Evolutionary conservation across 352 stramenopile species (phyloP).

Genomic region (Phytophthora sansomeana): DNA sequence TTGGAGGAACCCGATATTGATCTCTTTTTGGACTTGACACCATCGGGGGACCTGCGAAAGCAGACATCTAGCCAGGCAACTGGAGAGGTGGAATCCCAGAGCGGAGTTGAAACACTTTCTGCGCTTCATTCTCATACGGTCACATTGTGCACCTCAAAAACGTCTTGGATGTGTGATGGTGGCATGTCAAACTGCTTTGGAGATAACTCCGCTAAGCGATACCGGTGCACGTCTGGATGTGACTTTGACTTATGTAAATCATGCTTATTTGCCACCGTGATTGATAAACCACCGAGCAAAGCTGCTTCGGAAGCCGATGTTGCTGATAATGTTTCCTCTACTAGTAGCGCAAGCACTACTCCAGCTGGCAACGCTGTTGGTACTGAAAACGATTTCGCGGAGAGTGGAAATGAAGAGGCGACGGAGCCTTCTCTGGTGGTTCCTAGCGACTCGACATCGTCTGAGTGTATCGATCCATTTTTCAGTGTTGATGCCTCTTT

Average conservation of each 20-base stretch:
- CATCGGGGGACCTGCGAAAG: conserved; percentile 23
- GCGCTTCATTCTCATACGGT: conserved; percentile 67
- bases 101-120: conserved; percentile 40
- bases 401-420: neutral
- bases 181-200: conserved; percentile 60
- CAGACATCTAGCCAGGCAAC: neutral
- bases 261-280: conserved; percentile 57
- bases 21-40: conserved; percentile 58
- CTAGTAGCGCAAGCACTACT: neutral
- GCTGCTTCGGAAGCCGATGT: conserved; percentile 8
- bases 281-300: conserved; percentile 29
- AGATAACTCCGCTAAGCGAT: conserved; percentile 61
- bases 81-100: conserved; percentile 6
- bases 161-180: conserved; percentile 83
- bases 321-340: conserved; percentile 8
- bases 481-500: conserved; percentile 44
- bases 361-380: conserved; percentile 6
- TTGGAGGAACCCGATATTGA: conserved; percentile 62
- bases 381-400: neutral
- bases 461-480: conserved; percentile 39
- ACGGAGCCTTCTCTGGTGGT: conserved; percentile 1
- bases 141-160: conserved; percentile 52
- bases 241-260: conserved; percentile 82
- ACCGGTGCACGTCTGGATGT: conserved; percentile 69
- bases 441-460: conserved; percentile 12